Conservation (phyloP, 306 rosid species). For the Prunus campanulata region DNA sequence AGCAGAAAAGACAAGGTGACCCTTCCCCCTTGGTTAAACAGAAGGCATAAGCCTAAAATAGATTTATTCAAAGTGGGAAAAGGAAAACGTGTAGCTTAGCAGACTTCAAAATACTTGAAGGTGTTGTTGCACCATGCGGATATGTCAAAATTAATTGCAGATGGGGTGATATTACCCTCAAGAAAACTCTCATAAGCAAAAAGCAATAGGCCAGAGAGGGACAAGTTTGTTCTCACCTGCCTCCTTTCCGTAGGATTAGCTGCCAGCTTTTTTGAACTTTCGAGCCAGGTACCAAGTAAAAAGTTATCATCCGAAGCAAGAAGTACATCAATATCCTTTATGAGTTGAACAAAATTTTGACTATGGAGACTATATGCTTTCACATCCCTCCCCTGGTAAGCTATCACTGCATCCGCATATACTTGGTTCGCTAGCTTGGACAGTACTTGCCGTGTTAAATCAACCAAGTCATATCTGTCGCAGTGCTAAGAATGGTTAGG, state of each 20-base stretch:
- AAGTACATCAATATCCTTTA: constrained; percentile 69
- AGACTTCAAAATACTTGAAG: background rate
- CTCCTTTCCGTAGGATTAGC: constrained; percentile 51
- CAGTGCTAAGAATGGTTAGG: constrained; percentile 15
- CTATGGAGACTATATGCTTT: constrained; percentile 49
- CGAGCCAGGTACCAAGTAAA: constrained; percentile 92
- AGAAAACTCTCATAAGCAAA: background rate
- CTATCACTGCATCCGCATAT: constrained; percentile 55
- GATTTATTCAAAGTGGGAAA: background rate
- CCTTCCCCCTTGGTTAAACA: background rate
- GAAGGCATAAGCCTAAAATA: background rate
- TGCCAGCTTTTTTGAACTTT: constrained; percentile 75
- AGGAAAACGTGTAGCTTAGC: constrained; percentile 4
- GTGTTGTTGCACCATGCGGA: background rate
- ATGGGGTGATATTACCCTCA: background rate
- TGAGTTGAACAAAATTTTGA: constrained; percentile 63
- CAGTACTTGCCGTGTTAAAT: constrained; percentile 82
- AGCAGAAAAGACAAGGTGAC: background rate
- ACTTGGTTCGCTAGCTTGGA: constrained; percentile 83
- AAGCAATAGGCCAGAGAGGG: constrained; percentile 3
- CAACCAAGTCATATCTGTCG: constrained; percentile 92
- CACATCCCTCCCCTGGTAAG: constrained; percentile 52
- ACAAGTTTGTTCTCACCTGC: constrained; percentile 49
- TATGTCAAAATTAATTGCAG: background rate
- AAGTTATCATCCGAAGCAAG: constrained; percentile 86